phyloP scores from a whole-genome alignment of 169 alveolate species.

The Toxoplasma gondii region DNA sequence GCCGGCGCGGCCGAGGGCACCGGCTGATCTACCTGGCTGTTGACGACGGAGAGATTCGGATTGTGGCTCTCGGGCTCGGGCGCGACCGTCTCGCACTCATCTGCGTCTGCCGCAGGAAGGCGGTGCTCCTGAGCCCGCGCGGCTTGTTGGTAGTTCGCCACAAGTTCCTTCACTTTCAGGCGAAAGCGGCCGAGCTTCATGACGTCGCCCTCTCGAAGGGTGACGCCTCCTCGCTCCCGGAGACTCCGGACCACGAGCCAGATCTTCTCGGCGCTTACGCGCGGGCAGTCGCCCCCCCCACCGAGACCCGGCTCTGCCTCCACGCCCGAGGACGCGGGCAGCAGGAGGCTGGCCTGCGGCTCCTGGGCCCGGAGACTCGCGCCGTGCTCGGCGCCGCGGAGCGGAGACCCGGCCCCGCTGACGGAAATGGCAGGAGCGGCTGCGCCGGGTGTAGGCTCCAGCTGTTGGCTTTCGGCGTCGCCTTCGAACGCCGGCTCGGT shows the following conservation, averaged over 20 bases:
- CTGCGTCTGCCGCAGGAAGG: slow-evolving; percentile 63
- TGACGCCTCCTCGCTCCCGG: slow-evolving; percentile 79
- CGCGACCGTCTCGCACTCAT: slow-evolving; percentile 75
- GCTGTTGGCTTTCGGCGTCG: background rate
- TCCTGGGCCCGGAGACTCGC: background rate
- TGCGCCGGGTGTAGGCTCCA: background rate
- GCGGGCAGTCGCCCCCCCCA: slow-evolving; percentile 4
- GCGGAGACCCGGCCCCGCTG: background rate
- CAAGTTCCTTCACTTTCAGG: slow-evolving; percentile 78
- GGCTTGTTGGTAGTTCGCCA: slow-evolving; percentile 71
- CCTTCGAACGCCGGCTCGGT: background rate
- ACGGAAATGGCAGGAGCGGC: background rate
- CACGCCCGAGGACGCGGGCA: background rate
- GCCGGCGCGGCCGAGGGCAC: too few species aligned
- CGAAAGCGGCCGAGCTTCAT: slow-evolving; percentile 91
- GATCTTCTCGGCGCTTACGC: slow-evolving; percentile 70
- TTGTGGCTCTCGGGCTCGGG: slow-evolving; percentile 64
- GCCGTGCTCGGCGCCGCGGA: background rate
- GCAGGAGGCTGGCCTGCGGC: background rate
- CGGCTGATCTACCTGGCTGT: too few species aligned
- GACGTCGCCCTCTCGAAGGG: slow-evolving; percentile 87
- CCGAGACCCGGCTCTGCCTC: background rate
- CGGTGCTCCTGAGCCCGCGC: slow-evolving; percentile 29
- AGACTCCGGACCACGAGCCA: slow-evolving; percentile 88
- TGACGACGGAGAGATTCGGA: too few species aligned